Evolutionary conservation across 768 basidiomycete species (phyloP).

Genomic region (Lactarius indigo): DNA sequence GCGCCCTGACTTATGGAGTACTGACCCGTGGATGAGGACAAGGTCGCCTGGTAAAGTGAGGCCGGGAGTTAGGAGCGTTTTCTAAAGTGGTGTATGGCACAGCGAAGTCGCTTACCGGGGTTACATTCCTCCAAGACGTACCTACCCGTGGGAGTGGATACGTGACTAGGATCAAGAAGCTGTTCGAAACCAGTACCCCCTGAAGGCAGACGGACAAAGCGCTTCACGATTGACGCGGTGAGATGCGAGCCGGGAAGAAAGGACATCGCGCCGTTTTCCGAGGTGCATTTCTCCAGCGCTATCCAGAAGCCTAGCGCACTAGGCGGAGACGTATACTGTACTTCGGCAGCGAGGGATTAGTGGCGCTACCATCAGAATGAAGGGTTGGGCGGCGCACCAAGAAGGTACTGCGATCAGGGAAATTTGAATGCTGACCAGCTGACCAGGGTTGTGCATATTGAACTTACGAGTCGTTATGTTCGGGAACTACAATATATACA

Average conservation of each 20-base stretch:
- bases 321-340: constrained; percentile 94
- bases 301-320: constrained; percentile 97
- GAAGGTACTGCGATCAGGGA: constrained; percentile 52
- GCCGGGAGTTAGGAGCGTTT: neutral
- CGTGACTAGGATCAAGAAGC: constrained; percentile 40
- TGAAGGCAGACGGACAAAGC: constrained; percentile 73
- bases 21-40: constrained; percentile 90
- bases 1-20: constrained; percentile 87
- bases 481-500: constrained; percentile 53
- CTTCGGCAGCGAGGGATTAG: constrained; percentile 36
- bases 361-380: constrained; percentile 4
- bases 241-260: constrained; percentile 92
- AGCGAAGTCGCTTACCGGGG: constrained; percentile 48
- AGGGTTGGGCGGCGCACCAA: constrained; percentile 44
- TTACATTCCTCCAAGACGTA: constrained; percentile 70
- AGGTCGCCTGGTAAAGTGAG: constrained; percentile 61
- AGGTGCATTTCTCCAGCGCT: constrained; percentile 84
- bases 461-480: constrained; percentile 90
- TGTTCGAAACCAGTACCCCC: constrained; percentile 86
- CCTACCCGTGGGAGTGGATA: constrained; percentile 36
- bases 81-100: neutral
- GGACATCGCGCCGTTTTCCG: constrained; percentile 77
- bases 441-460: neutral
- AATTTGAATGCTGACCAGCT: neutral
- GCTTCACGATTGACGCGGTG: constrained; percentile 65